A percentile compares a stretch with the other conserved stretches of the same genome.
phyloP scores from a whole-genome alignment of 2,329 filamentous ascomycete species.

The Penicillium sp. region DNA sequence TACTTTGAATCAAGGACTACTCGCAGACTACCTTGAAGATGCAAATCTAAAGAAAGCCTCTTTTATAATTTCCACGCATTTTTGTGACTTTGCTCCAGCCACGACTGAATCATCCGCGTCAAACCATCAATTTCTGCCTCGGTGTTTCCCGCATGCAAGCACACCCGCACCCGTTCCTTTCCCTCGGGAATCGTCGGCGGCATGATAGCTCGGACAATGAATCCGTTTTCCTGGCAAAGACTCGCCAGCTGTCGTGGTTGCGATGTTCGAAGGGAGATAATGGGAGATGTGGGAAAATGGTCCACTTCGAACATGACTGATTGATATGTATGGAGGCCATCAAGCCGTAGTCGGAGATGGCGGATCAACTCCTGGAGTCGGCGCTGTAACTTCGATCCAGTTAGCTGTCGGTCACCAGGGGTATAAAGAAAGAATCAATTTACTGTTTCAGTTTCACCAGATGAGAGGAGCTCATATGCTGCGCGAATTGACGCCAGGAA shows the following conservation, averaged over 20 bases:
- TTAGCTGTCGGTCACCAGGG: not conserved
- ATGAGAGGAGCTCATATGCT: constrained; percentile 49
- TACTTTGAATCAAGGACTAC: not conserved
- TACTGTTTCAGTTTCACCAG: constrained; percentile 43
- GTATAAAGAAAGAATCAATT: constrained; percentile 1
- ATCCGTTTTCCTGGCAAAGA: constrained; percentile 52
- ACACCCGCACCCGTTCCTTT: constrained; percentile 56
- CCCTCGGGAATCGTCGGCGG: constrained; percentile 59
- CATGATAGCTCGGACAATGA: constrained; percentile 57
- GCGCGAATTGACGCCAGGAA: constrained; percentile 52
- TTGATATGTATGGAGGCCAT: constrained; percentile 26
- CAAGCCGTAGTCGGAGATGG: constrained; percentile 41
- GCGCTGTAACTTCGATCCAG: constrained; percentile 28
- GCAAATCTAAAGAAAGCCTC: not conserved
- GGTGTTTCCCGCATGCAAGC: constrained; percentile 60
- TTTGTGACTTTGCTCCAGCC: constrained; percentile 33
- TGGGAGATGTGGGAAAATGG: constrained; percentile 49
- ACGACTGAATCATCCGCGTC: constrained; percentile 41
- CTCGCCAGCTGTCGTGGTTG: constrained; percentile 52
- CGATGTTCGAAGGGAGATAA: constrained; percentile 54
- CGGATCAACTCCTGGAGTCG: constrained; percentile 43
- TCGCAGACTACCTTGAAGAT: not conserved
- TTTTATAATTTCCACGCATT: constrained; percentile 4
- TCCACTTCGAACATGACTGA: constrained; percentile 32
- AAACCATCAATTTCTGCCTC: constrained; percentile 49